Base-by-base conservation (phyloP, 1,139 yeast species). In the Diutina mesorugosa region DNA sequence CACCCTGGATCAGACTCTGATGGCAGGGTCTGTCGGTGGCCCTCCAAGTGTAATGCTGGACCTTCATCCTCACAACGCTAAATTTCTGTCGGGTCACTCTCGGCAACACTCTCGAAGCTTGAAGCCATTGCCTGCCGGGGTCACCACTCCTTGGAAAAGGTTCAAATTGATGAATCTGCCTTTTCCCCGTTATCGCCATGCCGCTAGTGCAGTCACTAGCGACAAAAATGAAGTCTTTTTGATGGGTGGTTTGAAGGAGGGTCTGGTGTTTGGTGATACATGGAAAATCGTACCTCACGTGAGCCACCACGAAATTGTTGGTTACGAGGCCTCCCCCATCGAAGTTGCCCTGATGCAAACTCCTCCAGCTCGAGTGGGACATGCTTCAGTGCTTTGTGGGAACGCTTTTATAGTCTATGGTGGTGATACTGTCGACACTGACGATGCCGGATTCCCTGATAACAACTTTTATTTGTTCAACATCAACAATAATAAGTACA, bases 341-440 rank as follows among this genome's bases (percentile, higher is more conserved):
- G 93, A 85, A 59, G 66, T 76, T 32, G 72, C 69, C 47, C 76
- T 74, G 64, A 69, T 68, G 60, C 76, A 73, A 59, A 83, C 90
- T 32, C 97, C 97, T 1, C 93, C 96, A 21, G 97, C 99, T 35
- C 83, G 99, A 64, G 97, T 93, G 6, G 98, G 99, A 1, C 99
- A 95, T 69, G 90, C 97, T 1, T 81, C 96, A 3, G 87, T 93
- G 28, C 77, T 93, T 45, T 86, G 96, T 61, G 99, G 99, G 14
- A 93, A 91, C 66, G 99, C 99, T 0, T 93, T 87, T 65, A 90
- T 93, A 55, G 83, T 93, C 28, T 93, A 89, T 71, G 99, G 98
- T 53, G 99, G 99, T 64, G 99, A 93, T 67, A 93, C 98, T 1
- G 88, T 84, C 56, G 90, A 87, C 63, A 87, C 93, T 45, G 90